Percentiles rank a stretch among this genome's conserved stretches.
Conservation (phyloP, 352 stramenopile species). For the Pythium volutum region DNA sequence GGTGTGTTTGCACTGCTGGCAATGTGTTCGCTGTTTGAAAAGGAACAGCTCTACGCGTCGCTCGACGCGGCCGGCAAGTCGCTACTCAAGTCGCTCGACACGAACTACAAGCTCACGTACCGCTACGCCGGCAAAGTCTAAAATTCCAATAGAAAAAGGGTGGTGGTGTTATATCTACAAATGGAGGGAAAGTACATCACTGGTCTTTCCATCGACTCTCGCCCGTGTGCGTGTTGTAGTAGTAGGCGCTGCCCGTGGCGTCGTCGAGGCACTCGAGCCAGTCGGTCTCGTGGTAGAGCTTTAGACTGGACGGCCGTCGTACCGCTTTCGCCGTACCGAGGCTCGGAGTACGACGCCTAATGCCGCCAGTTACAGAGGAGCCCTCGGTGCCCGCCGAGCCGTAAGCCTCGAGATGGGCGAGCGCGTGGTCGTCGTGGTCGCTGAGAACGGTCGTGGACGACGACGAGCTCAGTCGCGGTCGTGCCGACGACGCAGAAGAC, state of each 20-base stretch:
- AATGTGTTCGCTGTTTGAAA: slow-evolving; percentile 82
- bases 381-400: slow-evolving; percentile 12
- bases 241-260: slow-evolving; percentile 48
- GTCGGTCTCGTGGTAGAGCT: slow-evolving; percentile 9
- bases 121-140: slow-evolving; percentile 86
- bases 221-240: slow-evolving; percentile 71
- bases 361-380: slow-evolving; percentile 32
- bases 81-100: slow-evolving; percentile 82
- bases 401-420: slow-evolving; percentile 21
- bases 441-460: slow-evolving; percentile 34
- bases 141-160: background rate
- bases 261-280: slow-evolving; percentile 71
- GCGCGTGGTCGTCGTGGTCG: slow-evolving; percentile 28
- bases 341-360: slow-evolving; percentile 13
- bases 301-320: background rate
- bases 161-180: slow-evolving; percentile 7
- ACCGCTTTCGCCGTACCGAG: background rate
- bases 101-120: slow-evolving; percentile 84
- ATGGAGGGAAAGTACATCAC: background rate
- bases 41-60: slow-evolving; percentile 81
- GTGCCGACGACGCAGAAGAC: slow-evolving; percentile 37
- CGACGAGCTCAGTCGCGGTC: slow-evolving; percentile 19
- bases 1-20: slow-evolving; percentile 79
- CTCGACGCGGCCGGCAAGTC: slow-evolving; percentile 82
- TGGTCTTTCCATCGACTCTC: slow-evolving; percentile 60